A percentile compares a stretch with the other conserved stretches of the same genome.
These are phyloP conservation scores for Paramecium octaurelia DNA, from an alignment of 73 alveolate genomes.

Conservation along the genomic window DNA sequence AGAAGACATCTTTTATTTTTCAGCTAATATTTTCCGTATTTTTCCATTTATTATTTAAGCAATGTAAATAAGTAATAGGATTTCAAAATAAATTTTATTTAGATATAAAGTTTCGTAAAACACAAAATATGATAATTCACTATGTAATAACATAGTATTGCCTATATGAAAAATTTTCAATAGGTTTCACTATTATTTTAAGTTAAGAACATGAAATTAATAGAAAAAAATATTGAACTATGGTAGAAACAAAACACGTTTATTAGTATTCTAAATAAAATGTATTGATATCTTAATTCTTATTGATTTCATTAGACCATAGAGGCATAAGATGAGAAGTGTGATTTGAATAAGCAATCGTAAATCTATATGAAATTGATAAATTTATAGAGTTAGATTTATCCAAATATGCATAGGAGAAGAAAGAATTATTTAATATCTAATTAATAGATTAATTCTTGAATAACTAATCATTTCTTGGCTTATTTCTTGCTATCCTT, in stretches of 20 bases:
- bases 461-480: constrained; percentile 26
- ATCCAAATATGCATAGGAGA: not conserved
- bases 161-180: not conserved
- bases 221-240: not conserved
- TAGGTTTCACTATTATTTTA: too few relatives aligned
- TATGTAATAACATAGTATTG: not conserved
- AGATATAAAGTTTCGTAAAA: not conserved
- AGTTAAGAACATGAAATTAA: not conserved
- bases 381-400: not conserved
- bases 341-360: not conserved
- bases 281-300: not conserved
- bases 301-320: not conserved
- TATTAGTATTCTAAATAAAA: not conserved
- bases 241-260: not conserved
- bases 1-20: not conserved
- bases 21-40: too few relatives aligned
- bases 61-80: not conserved
- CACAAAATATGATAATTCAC: not conserved
- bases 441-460: constrained; percentile 6
- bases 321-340: not conserved
- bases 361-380: not conserved
- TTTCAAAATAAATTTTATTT: not conserved
- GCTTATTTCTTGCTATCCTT: not conserved
- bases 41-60: not conserved
- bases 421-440: not conserved